Evolutionary conservation across 139 green algal species (phyloP).

Genomic region (Auxenochlorella pyrenoidosa): DNA sequence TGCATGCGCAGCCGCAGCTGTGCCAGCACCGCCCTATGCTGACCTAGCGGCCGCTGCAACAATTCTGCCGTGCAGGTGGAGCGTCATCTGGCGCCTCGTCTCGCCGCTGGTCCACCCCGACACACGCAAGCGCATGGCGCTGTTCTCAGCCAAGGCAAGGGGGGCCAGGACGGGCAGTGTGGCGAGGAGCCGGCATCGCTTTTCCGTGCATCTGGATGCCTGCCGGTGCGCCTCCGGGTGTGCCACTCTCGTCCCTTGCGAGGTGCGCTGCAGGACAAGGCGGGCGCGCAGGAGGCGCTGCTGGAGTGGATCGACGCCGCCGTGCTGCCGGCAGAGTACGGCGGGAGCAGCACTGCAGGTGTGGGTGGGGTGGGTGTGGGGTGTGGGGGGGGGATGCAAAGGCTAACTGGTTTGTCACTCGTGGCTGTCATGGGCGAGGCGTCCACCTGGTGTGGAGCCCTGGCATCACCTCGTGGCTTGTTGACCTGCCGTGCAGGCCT

Average conservation of each 20-base stretch:
- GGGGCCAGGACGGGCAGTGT: too few relatives aligned
- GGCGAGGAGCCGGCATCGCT: too few relatives aligned
- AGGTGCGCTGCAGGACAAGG: conserved; percentile 7
- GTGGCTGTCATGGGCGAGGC: background rate
- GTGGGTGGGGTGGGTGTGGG: background rate
- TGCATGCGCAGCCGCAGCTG: too few relatives aligned
- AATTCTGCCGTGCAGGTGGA: conserved; percentile 17
- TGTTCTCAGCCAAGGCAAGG: conserved; percentile 14
- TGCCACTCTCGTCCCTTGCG: too few relatives aligned
- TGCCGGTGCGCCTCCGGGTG: too few relatives aligned
- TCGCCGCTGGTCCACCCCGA: conserved; percentile 38
- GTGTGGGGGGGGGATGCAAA: too few relatives aligned
- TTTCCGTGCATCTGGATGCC: too few relatives aligned
- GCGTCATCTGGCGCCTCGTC: conserved; percentile 44
- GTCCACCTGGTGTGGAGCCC: too few relatives aligned
- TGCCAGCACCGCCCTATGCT: too few relatives aligned
- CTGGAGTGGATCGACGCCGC: conserved; percentile 9
- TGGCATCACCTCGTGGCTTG: background rate
- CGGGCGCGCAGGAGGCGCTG: background rate
- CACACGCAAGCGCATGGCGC: conserved; percentile 34
- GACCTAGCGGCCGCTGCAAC: too few relatives aligned
- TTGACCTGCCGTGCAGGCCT: background rate
- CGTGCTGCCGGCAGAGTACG: conserved; percentile 24
- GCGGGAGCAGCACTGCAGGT: conserved; percentile 1
- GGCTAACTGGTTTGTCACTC: too few relatives aligned